phyloP scores from a whole-genome alignment of 2,329 filamentous ascomycete genomes.

The Didymella segeticola region DNA sequence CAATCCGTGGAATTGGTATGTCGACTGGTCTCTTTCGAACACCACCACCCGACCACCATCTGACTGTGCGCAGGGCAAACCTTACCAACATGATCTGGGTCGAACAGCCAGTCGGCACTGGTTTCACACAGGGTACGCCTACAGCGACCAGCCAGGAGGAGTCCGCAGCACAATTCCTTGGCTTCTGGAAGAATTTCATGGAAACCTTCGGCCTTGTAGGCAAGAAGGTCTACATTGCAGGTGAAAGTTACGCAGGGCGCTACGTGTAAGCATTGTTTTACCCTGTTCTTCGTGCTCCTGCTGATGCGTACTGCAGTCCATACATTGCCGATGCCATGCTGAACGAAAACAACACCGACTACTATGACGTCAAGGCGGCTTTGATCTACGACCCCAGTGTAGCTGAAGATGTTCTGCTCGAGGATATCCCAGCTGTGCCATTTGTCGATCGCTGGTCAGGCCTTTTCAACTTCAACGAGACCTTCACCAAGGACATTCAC shows the following conservation, averaged over 20 bases:
- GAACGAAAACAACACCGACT: constrained; percentile 67
- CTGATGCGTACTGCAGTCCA: constrained; percentile 56
- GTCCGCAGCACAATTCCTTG: constrained; percentile 73
- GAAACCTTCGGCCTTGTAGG: constrained; percentile 71
- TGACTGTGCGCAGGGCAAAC: constrained; percentile 49
- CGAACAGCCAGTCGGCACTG: constrained; percentile 72
- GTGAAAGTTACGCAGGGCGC: constrained; percentile 73
- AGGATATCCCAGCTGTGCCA: constrained; percentile 61
- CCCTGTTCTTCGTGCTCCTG: neutral
- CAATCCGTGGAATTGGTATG: constrained; percentile 55
- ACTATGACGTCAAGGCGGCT: constrained; percentile 72
- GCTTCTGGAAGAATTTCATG: constrained; percentile 81
- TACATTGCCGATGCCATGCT: constrained; percentile 78
- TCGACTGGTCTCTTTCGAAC: neutral
- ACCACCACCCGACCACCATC: neutral
- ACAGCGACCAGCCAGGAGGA: constrained; percentile 72
- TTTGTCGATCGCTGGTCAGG: constrained; percentile 68
- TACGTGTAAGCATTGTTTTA: neutral
- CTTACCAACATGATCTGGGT: constrained; percentile 80
- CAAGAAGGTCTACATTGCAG: constrained; percentile 75
- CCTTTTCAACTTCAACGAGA: constrained; percentile 70
- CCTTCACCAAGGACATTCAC: constrained; percentile 61
- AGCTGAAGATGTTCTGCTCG: constrained; percentile 59
- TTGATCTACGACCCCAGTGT: constrained; percentile 76
- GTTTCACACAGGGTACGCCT: constrained; percentile 70